These are phyloP conservation scores for Exserohilum rostratum DNA, from an alignment of 2,329 filamentous ascomycete genomes.

Conservation along the genomic window DNA sequence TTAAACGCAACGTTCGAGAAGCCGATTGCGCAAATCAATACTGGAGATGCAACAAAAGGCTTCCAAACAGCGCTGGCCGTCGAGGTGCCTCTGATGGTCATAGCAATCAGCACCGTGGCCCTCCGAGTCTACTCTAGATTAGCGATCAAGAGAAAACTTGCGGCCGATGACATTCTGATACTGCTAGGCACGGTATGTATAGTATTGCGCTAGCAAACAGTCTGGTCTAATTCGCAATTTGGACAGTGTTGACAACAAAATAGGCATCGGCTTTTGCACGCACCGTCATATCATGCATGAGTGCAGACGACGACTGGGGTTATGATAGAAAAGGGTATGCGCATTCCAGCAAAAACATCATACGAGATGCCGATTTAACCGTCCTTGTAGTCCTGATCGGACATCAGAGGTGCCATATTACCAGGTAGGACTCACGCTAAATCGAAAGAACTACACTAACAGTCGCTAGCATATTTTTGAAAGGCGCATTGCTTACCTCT, in stretches of 20 bases:
- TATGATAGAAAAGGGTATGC: constrained; percentile 34
- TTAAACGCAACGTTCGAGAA: constrained; percentile 2
- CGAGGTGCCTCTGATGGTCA: constrained; percentile 34
- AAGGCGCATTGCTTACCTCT: constrained; percentile 44
- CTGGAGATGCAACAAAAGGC: constrained; percentile 11
- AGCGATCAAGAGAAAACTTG: constrained; percentile 31
- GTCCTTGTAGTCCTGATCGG: constrained; percentile 22
- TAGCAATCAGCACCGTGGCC: constrained; percentile 30
- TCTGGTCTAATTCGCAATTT: not conserved
- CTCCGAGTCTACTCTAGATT: constrained; percentile 32
- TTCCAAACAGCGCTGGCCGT: constrained; percentile 27
- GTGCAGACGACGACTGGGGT: constrained; percentile 30
- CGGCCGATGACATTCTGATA: constrained; percentile 33
- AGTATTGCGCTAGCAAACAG: not conserved
- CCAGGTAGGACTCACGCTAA: constrained; percentile 8
- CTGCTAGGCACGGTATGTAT: constrained; percentile 25
- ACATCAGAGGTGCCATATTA: constrained; percentile 31
- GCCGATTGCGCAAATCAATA: constrained; percentile 5
- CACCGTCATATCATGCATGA: constrained; percentile 36
- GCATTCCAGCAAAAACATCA: not conserved
- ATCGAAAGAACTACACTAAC: not conserved
- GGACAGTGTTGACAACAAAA: constrained; percentile 7
- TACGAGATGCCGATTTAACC: not conserved
- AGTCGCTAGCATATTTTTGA: constrained; percentile 32
- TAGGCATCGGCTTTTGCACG: constrained; percentile 29